phyloP scores from a whole-genome alignment of 225 moss, liverwort and hornwort genomes.

The Pseudisothecium myosuroides region DNA sequence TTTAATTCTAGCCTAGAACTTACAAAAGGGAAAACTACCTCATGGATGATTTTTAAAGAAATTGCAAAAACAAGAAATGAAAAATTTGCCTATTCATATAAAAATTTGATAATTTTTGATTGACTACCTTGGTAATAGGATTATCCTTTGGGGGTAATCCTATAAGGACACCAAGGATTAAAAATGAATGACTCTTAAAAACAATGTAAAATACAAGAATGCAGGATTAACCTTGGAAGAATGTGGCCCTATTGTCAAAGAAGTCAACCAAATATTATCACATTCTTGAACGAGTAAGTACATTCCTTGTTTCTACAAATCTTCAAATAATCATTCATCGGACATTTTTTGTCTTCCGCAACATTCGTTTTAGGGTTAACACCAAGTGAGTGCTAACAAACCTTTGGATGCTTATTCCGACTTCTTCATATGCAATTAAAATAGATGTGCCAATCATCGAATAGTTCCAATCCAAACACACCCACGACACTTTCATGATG shows the following conservation, averaged over 20 bases:
- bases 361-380: accelerated
- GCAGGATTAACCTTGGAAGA: accelerated
- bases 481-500: accelerated
- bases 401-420: background rate
- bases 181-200: background rate
- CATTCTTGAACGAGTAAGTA: background rate
- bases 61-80: background rate
- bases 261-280: background rate
- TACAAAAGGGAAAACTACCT: background rate
- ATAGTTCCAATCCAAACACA: no score
- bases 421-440: accelerated
- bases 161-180: no score
- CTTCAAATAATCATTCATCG: background rate
- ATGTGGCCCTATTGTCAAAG: background rate
- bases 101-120: background rate
- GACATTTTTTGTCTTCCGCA: background rate
- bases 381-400: background rate
- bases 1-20: accelerated
- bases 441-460: no score
- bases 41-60: background rate
- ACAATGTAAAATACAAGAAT: background rate
- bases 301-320: background rate
- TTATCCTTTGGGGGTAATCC: background rate
- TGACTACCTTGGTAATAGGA: background rate
- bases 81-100: background rate